Evolutionary conservation across 192 early-diverging fungal species (phyloP), one percentile per base, ranked within the genome.

Genomic region (Polychytrium aggregatum): DNA sequence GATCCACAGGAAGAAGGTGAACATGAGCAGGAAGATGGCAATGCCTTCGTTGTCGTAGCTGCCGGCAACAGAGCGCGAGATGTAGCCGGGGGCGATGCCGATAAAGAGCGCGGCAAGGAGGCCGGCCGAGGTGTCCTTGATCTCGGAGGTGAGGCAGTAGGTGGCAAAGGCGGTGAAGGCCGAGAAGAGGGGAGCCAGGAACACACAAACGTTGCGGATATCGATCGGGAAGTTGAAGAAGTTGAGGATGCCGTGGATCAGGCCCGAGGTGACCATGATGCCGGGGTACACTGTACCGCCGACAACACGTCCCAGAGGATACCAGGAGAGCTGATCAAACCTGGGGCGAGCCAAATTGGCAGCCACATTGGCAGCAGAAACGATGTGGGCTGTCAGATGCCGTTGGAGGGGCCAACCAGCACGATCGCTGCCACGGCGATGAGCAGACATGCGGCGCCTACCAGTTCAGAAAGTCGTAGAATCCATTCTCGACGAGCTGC

Each of bases 1-100:
- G 53, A 99, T 86, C 97, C 97, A 99, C 55, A 97, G 67, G 59
- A 86, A 99, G 62, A 97, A 99, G 5, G 92, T 95, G 45, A 91
- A 87, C 71, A 99, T 87, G 14, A 99, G 79, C 39, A 99, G 60
- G 59, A 99, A 99, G 56, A 99, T 99, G 39, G 97, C 91, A 63
- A 99, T 99, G 3, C 87, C 97, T 64, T 99, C 97, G 67, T 99
- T 97, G 64, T 99, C 97, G 50, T 99, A 99, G 9, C 93, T 96
- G 4, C 97, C 97, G 11, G 97, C 94, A n/a, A 99, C 97, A 0
- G 97, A 99, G 38, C 97, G 85, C n/a, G 97, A 99, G 56, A 99
- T 98, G 57, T 99, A 99, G 0, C 97, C 97, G 0, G 97, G 97
- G 1, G 93, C 97, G 48, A 99, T 82, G 21, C 88, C 97, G 41